Evolutionary conservation across 192 early-diverging fungal species (phyloP).

Genomic region (Coemansia sp.): DNA sequence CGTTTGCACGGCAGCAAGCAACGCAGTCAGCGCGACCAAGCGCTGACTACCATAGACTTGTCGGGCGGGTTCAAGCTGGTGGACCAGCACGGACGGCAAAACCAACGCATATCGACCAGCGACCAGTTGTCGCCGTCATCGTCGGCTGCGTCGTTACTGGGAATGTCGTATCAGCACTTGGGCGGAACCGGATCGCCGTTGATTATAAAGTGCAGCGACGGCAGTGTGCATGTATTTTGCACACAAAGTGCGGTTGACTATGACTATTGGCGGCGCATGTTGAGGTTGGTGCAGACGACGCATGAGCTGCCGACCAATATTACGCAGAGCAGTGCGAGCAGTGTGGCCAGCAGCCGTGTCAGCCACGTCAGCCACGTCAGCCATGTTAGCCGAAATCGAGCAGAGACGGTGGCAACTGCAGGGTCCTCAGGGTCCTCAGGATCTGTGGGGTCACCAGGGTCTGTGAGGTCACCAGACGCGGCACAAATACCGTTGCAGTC

Average conservation of each 20-base stretch:
- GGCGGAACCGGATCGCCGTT: conserved; percentile 35
- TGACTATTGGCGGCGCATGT: conserved; percentile 32
- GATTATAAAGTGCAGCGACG: conserved; percentile 23
- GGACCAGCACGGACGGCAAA: conserved; percentile 21
- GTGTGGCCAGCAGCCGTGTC: not conserved
- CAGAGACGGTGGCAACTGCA: not conserved
- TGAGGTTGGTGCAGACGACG: conserved; percentile 13
- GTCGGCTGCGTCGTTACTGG: conserved; percentile 4
- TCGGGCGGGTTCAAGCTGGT: conserved; percentile 28
- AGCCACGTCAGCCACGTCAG: not conserved
- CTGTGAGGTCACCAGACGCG: too few relatives aligned
- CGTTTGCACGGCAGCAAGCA: not conserved
- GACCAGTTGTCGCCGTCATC: conserved; percentile 16
- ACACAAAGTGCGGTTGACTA: conserved; percentile 35
- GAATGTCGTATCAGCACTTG: conserved; percentile 19
- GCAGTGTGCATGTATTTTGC: conserved; percentile 35
- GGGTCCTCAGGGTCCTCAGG: too few relatives aligned
- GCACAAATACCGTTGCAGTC: not conserved
- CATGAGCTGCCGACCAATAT: conserved; percentile 11
- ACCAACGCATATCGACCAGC: conserved; percentile 8
- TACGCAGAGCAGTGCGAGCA: conserved; percentile 8
- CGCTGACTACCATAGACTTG: conserved; percentile 19
- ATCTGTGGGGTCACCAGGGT: too few relatives aligned
- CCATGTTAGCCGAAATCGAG: not conserved
- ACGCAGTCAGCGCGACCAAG: not conserved